Conservation (phyloP, 257 asterid species). For the Linaria vulgaris region DNA sequence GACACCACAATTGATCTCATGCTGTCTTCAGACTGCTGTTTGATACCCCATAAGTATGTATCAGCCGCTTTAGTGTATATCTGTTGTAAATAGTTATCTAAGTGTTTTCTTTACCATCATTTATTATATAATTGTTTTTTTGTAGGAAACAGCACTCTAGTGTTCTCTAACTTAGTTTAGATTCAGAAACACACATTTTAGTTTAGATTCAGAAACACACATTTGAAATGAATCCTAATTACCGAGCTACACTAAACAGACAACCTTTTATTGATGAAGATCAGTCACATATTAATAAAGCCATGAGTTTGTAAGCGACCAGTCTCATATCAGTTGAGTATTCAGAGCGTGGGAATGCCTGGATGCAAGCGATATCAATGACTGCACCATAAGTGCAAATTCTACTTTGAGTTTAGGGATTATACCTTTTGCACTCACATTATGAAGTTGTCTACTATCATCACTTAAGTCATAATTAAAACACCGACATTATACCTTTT, state of each 20-base stretch:
- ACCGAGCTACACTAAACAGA: conserved; percentile 2
- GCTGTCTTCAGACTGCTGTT: conserved; percentile 47
- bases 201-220: not conserved
- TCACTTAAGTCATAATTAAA: not conserved
- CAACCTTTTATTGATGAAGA: not conserved
- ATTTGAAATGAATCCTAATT: conserved; percentile 18
- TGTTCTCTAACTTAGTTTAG: not conserved
- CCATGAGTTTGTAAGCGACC: not conserved
- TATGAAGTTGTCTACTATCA: not conserved
- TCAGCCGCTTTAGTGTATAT: conserved; percentile 16
- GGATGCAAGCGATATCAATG: not conserved
- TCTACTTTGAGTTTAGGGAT: not conserved
- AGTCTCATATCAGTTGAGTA: not conserved
- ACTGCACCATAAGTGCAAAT: conserved; percentile 1
- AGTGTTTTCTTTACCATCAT: conserved; percentile 4
- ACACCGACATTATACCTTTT: not conserved
- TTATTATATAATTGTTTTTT: conserved; percentile 2
- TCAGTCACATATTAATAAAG: not conserved
- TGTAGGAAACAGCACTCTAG: conserved; percentile 13
- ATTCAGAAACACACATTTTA: too few relatives aligned
- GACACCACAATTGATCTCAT: conserved; percentile 28
- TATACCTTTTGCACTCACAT: not conserved
- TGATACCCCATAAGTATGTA: conserved; percentile 62
- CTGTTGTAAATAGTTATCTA: not conserved
- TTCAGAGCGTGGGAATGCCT: not conserved